Conservation (phyloP, 1,139 yeast species). For the Ogataea hybrid region DNA sequence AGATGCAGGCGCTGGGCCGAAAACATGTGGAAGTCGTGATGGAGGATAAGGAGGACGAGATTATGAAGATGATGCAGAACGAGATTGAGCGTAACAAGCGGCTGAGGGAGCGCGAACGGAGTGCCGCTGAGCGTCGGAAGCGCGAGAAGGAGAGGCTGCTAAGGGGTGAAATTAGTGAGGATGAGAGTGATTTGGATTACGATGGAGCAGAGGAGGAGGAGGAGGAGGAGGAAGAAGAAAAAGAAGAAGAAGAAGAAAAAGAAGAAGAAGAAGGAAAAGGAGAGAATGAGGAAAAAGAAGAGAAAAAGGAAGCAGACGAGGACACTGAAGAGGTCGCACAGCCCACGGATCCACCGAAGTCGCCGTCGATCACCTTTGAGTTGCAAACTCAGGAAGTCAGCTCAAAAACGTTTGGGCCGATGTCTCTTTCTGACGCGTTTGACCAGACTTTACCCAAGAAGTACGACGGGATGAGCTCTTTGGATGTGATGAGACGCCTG, state of each 20-base stretch:
- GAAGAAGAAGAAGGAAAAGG: constrained; percentile 1
- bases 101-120: constrained; percentile 19
- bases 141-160: constrained; percentile 11
- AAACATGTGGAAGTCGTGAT: constrained; percentile 10
- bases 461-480: constrained; percentile 15
- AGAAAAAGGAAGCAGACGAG: background rate
- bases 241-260: constrained; percentile 3
- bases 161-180: constrained; percentile 20
- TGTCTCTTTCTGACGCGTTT: constrained; percentile 20
- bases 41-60: constrained; percentile 16
- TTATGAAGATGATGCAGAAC: constrained; percentile 19
- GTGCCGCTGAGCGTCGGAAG: constrained; percentile 18
- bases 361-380: constrained; percentile 13
- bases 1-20: constrained; percentile 13
- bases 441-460: constrained; percentile 23
- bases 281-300: constrained; percentile 2
- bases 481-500: constrained; percentile 23
- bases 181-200: constrained; percentile 15
- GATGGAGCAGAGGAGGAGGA: constrained; percentile 14
- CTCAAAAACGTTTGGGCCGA: constrained; percentile 1
- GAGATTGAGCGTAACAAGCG: constrained; percentile 23
- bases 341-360: background rate
- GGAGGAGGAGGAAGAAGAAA: constrained; percentile 14
- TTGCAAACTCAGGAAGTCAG: constrained; percentile 2
- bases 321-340: no score